Conservation (phyloP, 192 early-diverging fungal genomes). For the Backusella parvicylindrica region DNA sequence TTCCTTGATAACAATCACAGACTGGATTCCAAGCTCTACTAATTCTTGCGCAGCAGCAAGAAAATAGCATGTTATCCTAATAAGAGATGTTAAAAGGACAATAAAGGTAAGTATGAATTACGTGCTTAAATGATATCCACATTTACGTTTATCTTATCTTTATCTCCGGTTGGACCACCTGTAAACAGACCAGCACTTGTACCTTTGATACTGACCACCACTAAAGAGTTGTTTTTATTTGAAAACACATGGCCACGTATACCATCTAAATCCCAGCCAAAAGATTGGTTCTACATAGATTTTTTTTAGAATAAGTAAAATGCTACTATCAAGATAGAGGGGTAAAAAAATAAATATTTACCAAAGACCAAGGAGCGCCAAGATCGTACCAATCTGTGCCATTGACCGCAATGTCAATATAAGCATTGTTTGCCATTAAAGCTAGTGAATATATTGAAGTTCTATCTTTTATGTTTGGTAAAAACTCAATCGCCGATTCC, state of each 20-base stretch:
- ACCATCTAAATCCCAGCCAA: constrained; percentile 57
- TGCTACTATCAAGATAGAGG: not conserved
- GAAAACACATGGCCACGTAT: constrained; percentile 76
- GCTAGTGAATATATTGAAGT: constrained; percentile 70
- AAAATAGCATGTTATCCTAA: constrained; percentile 91
- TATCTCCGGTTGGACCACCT: constrained; percentile 61
- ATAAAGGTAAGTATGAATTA: not conserved
- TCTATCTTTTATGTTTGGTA: constrained; percentile 75
- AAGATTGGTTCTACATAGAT: constrained; percentile 32
- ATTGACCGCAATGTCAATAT: constrained; percentile 55
- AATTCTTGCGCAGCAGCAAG: constrained; percentile 95
- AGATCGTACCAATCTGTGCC: constrained; percentile 64
- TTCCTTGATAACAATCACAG: constrained; percentile 75
- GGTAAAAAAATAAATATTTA: constrained; percentile 20
- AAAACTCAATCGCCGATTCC: not conserved
- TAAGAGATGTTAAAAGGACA: constrained; percentile 2
- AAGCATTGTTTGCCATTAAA: constrained; percentile 84
- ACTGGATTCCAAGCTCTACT: constrained; percentile 80
- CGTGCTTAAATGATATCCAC: not conserved
- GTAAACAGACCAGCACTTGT: constrained; percentile 57
- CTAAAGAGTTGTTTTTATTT: constrained; percentile 50
- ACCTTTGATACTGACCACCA: constrained; percentile 79
- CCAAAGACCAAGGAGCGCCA: constrained; percentile 59
- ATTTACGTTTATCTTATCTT: constrained; percentile 70
- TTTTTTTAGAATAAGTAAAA: no score